A percentile compares a stretch with the other conserved stretches of the same genome.
Evolutionary conservation across 495 filamentous ascomycete genomes (phyloP).

Genomic region (Pyrenula massariospora): DNA sequence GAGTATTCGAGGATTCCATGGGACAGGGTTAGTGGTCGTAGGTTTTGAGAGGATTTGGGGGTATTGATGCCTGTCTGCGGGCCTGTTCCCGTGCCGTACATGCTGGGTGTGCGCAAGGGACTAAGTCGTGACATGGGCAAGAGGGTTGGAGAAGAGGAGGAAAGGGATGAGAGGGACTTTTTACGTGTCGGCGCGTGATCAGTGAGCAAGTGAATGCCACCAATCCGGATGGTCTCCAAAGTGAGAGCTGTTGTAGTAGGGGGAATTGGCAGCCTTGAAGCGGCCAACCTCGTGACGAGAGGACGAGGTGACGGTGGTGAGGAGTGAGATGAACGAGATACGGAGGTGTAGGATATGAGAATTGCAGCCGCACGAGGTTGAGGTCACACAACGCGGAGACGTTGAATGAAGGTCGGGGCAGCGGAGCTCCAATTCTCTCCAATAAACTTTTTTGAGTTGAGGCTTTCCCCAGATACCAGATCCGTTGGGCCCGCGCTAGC

Average conservation of each 20-base stretch:
- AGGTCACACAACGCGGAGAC: too few species aligned
- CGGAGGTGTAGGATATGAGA: too few species aligned
- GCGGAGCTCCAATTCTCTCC: neutral
- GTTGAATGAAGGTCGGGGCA: neutral
- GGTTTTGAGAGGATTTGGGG: constrained; percentile 77
- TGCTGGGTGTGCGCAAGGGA: constrained; percentile 23
- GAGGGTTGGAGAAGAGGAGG: neutral
- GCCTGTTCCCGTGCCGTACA: constrained; percentile 79
- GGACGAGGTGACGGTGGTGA: too few species aligned
- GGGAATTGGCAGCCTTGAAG: neutral
- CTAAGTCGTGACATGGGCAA: neutral
- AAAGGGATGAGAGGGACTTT: neutral
- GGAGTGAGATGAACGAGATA: too few species aligned
- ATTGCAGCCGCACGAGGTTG: too few species aligned
- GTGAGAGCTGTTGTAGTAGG: neutral
- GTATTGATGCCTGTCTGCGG: constrained; percentile 92
- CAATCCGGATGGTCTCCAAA: neutral
- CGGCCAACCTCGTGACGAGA: neutral
- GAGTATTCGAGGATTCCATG: constrained; percentile 94
- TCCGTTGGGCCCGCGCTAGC: neutral
- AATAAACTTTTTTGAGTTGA: neutral
- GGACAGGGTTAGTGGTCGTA: constrained; percentile 75
- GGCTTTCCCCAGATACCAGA: neutral
- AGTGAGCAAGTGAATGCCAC: constrained; percentile 1
- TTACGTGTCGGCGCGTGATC: neutral